Conservation (phyloP, 225 moss, liverwort and hornwort genomes). For the Bryoerythrophyllum caledonicum region DNA sequence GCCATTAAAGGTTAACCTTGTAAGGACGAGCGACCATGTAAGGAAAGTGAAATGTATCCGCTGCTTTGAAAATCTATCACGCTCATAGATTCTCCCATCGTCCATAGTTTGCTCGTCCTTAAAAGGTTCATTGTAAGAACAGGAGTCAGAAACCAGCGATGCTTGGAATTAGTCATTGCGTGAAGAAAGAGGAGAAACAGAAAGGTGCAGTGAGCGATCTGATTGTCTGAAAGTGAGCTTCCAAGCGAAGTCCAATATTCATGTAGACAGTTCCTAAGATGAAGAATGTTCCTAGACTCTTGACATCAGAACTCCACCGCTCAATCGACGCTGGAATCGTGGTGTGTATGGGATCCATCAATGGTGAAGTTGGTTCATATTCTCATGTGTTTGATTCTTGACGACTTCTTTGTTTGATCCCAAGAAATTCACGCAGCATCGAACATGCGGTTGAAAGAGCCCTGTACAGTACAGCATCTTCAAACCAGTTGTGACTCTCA, state of each 20-base stretch:
- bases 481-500: no score
- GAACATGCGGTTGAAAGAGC: background rate
- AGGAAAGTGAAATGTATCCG: no score
- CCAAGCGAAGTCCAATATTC: background rate
- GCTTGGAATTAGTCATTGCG: conserved; percentile 13
- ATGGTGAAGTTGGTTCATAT: background rate
- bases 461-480: background rate
- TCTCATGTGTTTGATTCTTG: background rate
- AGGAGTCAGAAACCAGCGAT: background rate
- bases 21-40: no score
- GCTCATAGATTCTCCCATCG: no score
- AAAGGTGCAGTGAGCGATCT: conserved; percentile 3
- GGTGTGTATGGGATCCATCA: background rate
- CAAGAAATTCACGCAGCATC: background rate
- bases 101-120: no score
- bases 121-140: background rate
- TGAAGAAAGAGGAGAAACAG: background rate
- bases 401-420: background rate
- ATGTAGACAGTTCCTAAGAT: background rate
- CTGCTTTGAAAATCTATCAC: no score
- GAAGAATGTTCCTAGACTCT: conserved; percentile 1
- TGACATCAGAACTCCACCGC: background rate
- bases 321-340: background rate
- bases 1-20: no score
- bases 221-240: background rate